Evolutionary conservation across 208 protist genomes (phyloP), one percentile per base, ranked within the genome.

Genomic region (Acanthamoeba royreba): DNA sequence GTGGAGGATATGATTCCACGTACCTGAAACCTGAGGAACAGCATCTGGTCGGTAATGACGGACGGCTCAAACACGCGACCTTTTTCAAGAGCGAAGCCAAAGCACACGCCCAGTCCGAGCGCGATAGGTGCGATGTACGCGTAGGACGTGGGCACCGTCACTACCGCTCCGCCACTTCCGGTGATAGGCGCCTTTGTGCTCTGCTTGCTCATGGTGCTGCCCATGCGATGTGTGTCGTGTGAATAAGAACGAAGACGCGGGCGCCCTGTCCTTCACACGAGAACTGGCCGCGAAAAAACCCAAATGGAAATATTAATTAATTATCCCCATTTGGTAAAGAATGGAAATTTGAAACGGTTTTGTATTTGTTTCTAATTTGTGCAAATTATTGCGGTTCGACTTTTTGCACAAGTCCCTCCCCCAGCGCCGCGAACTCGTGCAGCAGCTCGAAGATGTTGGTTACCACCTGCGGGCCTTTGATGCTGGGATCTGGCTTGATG

Each of bases 11-110:
- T n/a, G 19, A 25, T 8, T 13, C 11, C 0, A 5, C 19, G 69
- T 4, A 83, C 72, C 72, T 83, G 72, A 40, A 83, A 83, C 11
- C 72, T 38, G 43, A 4, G 2, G 25, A 83, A 83, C 43, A 83
- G 72, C 72, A 89, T 58, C 49, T 89, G 81, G 49, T 89, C 81
- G 81, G 42, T 42, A 35, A 89, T 89, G 4, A 89, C 49, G 31
- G 46, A 25, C 8, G 81, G 81, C 49, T 89, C 81, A 19, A 66
- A 58, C 35, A 89, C 81, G 35, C 53, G 49, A n/a, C 81, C 81
- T 40, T 89, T 89, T 38, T 89, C 81, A 8, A 89, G 53, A 11
- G 81, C 81, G 28, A 89, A 83, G 4, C 72, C 72, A 28, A 83
- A 83, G 8, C 40, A 15, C n/a, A 83, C 7, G 13, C 72, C 72